phyloP scores from a whole-genome alignment of 2,329 filamentous ascomycete genomes.

The Macrophomina tecta region DNA sequence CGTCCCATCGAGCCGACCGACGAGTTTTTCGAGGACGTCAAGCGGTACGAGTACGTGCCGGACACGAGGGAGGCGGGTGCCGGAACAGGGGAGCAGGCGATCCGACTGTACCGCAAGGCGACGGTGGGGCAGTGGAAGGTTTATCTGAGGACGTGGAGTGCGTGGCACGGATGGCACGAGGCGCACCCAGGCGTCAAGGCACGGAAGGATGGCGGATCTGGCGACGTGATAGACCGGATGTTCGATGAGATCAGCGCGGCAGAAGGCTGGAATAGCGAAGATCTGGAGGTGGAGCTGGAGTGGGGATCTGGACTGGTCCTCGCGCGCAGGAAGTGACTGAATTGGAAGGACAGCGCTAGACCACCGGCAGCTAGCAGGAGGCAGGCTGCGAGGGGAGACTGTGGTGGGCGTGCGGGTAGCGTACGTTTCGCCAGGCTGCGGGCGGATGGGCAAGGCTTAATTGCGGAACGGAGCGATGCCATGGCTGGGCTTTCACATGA shows the following conservation, averaged over 20 bases:
- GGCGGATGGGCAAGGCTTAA: background rate
- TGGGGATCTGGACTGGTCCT: conserved; percentile 68
- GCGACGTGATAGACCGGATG: conserved; percentile 68
- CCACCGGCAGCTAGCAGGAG: no score
- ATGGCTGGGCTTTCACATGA: background rate
- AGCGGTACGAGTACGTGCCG: conserved; percentile 64
- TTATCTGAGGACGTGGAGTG: conserved; percentile 68
- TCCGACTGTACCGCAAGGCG: conserved; percentile 61
- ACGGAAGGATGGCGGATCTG: conserved; percentile 60
- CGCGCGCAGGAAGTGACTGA: conserved; percentile 51
- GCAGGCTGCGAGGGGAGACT: no score
- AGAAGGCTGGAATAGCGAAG: conserved; percentile 52
- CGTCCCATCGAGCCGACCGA: conserved; percentile 59
- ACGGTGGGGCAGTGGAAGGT: conserved; percentile 64
- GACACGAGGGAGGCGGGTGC: conserved; percentile 45
- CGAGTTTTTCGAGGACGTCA: conserved; percentile 59
- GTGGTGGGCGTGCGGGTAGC: no score
- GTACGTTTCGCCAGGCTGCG: no score
- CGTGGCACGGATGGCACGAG: conserved; percentile 64
- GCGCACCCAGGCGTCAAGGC: conserved; percentile 58
- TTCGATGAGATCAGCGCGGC: conserved; percentile 63
- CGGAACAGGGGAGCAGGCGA: conserved; percentile 47
- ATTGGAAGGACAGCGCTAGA: no score
- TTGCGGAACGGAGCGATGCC: no score
- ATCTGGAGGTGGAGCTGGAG: conserved; percentile 55